phyloP scores from a whole-genome alignment of 345 rosid species.

The Reutealis trisperma region DNA sequence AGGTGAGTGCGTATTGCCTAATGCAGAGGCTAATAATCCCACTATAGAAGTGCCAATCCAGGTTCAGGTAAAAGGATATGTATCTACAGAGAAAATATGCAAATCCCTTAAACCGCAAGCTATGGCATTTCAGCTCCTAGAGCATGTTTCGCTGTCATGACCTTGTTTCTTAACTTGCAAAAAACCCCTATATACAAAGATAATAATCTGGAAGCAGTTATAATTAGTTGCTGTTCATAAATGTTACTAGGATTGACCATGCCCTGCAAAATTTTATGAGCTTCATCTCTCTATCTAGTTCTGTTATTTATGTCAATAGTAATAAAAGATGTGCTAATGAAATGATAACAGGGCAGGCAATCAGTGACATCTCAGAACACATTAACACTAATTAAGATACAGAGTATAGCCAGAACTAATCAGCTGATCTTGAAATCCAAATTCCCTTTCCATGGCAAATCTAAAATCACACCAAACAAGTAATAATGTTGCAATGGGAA shows the following conservation, averaged over 20 bases:
- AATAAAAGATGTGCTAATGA: not conserved
- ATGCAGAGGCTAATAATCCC: no score
- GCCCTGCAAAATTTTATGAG: not conserved
- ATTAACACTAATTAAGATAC: not conserved
- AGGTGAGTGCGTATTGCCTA: no score
- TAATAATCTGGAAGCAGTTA: no score
- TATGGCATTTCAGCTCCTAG: no score
- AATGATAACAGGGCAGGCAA: not conserved
- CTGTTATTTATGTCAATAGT: not conserved
- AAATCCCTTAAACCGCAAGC: no score
- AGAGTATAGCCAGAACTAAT: not conserved
- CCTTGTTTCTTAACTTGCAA: no score
- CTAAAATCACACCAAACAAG: conserved; percentile 32
- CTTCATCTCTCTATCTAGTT: not conserved
- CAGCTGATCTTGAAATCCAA: conserved; percentile 13
- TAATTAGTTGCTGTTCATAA: not conserved
- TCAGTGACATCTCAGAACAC: not conserved
- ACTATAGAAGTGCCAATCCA: no score
- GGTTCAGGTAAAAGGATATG: no score
- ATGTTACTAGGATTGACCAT: no score
- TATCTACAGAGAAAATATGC: no score
- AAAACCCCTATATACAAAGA: no score
- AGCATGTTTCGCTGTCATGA: no score
- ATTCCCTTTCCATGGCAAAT: conserved; percentile 27
- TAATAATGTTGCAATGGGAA: conserved; percentile 20